phyloP scores from a whole-genome alignment of 2,329 filamentous ascomycete species.

The Sporothrix schenckii region DNA sequence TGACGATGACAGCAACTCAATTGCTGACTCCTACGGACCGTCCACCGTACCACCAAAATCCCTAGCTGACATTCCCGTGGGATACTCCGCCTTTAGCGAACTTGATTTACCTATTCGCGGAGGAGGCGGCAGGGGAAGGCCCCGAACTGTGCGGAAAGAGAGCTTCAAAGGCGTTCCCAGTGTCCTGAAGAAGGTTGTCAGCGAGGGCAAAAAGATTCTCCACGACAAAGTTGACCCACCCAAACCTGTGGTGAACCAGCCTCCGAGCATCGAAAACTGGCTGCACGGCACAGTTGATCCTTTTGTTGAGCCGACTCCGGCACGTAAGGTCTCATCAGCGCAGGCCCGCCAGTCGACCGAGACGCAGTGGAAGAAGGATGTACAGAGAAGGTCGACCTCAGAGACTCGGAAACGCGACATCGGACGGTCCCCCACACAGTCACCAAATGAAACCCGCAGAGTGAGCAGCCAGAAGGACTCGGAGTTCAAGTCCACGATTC shows the following conservation, averaged over 20 bases:
- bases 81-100: constrained; percentile 68
- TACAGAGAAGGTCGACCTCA: constrained; percentile 27
- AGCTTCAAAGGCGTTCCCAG: constrained; percentile 65
- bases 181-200: constrained; percentile 66
- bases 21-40: constrained; percentile 46
- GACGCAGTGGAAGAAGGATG: constrained; percentile 43
- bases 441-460: not conserved
- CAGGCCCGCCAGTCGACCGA: constrained; percentile 44
- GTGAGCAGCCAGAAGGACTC: constrained; percentile 29
- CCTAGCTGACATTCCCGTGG: constrained; percentile 64
- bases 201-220: constrained; percentile 66
- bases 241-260: constrained; percentile 57
- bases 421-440: constrained; percentile 18
- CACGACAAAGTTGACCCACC: constrained; percentile 62
- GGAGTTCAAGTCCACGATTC: not conserved
- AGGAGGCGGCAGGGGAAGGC: constrained; percentile 49
- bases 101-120: constrained; percentile 59
- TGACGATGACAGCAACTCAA: constrained; percentile 39
- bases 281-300: constrained; percentile 65
- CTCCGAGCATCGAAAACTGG: constrained; percentile 68
- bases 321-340: constrained; percentile 31
- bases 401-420: constrained; percentile 32
- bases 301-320: constrained; percentile 53
- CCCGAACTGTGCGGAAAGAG: constrained; percentile 56
- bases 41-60: constrained; percentile 55